Percentiles rank a stretch among this genome's conserved stretches.
Conservation (phyloP, 306 rosid species). For the Quercus robur region DNA sequence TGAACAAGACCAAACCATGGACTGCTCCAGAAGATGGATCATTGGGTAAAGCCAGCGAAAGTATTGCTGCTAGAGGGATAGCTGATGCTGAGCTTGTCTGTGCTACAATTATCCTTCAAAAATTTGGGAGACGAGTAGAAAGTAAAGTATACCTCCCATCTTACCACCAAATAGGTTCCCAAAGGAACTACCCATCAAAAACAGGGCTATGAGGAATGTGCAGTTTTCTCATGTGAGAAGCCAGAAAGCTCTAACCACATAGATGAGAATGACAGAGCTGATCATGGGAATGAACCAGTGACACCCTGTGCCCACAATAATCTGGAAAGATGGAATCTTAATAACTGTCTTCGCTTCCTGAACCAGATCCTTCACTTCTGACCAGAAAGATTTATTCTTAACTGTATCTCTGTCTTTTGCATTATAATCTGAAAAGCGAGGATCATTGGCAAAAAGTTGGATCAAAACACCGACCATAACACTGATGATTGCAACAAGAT, state of each 20-base stretch:
- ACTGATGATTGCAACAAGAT: slow-evolving; percentile 74
- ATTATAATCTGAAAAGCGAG: slow-evolving; percentile 47
- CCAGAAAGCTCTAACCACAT: slow-evolving; percentile 98
- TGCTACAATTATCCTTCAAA: slow-evolving; percentile 80
- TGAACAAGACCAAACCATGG: slow-evolving; percentile 55
- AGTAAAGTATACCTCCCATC: slow-evolving; percentile 82
- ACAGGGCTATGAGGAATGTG: slow-evolving; percentile 63
- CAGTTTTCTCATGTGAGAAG: slow-evolving; percentile 72
- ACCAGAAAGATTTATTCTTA: slow-evolving; percentile 45
- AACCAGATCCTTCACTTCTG: slow-evolving; percentile 59
- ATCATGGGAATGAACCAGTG: slow-evolving; percentile 93
- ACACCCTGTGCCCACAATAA: slow-evolving; percentile 83
- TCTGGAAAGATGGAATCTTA: slow-evolving; percentile 78
- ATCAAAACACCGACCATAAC: slow-evolving; percentile 65
- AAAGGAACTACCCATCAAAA: slow-evolving; percentile 63
- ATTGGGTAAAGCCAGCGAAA: slow-evolving; percentile 60
- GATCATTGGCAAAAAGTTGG: slow-evolving; percentile 70
- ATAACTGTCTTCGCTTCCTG: slow-evolving; percentile 66
- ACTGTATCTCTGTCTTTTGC: slow-evolving; percentile 18
- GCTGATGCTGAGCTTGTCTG: slow-evolving; percentile 93
- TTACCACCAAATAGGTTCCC: slow-evolving; percentile 89
- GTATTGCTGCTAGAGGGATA: slow-evolving; percentile 74
- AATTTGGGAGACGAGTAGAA: slow-evolving; percentile 58
- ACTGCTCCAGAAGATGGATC: slow-evolving; percentile 46
- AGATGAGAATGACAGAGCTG: slow-evolving; percentile 78